These are phyloP conservation scores for Stemphylium beticola DNA, from an alignment of 2,329 filamentous ascomycete species.

Conservation along the genomic window DNA sequence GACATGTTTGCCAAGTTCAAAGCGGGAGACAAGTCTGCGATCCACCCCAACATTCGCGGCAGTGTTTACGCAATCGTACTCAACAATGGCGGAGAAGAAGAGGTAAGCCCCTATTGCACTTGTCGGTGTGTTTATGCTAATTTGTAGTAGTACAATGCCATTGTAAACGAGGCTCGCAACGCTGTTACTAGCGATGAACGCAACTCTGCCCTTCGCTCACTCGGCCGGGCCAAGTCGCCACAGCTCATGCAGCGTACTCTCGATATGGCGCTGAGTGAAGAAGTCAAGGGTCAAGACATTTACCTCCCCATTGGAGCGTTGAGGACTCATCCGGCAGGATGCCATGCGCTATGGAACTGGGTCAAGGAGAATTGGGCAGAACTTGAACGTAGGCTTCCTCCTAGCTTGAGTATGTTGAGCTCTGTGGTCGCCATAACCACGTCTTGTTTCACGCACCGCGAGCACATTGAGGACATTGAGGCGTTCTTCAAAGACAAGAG, in stretches of 20 bases:
- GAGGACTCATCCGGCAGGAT: slow-evolving; percentile 76
- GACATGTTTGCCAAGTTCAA: slow-evolving; percentile 90
- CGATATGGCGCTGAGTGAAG: slow-evolving; percentile 73
- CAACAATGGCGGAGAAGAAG: slow-evolving; percentile 82
- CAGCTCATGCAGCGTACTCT: slow-evolving; percentile 84
- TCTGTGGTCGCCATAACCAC: slow-evolving; percentile 83
- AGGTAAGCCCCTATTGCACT: slow-evolving; percentile 58
- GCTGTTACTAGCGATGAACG: slow-evolving; percentile 85
- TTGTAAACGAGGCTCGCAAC: slow-evolving; percentile 76
- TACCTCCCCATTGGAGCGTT: slow-evolving; percentile 86
- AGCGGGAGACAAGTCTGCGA: slow-evolving; percentile 76
- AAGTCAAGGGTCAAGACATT: slow-evolving; percentile 93
- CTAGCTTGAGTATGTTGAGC: slow-evolving; percentile 85
- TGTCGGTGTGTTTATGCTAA: slow-evolving; percentile 22
- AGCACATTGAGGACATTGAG: slow-evolving; percentile 77
- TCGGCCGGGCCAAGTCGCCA: slow-evolving; percentile 79
- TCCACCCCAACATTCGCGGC: slow-evolving; percentile 89
- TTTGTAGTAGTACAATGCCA: slow-evolving; percentile 68
- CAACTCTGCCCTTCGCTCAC: slow-evolving; percentile 83
- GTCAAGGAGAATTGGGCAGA: slow-evolving; percentile 88
- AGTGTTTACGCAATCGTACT: slow-evolving; percentile 86
- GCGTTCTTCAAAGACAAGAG: slow-evolving; percentile 82
- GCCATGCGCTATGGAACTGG: slow-evolving; percentile 82
- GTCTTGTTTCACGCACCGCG: slow-evolving; percentile 76
- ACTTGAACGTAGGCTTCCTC: slow-evolving; percentile 79